A percentile compares a stretch with the other conserved stretches of the same genome.
These are phyloP conservation scores for Apiospora malaysiana DNA, from an alignment of 2,329 filamentous ascomycete genomes.

Conservation along the genomic window DNA sequence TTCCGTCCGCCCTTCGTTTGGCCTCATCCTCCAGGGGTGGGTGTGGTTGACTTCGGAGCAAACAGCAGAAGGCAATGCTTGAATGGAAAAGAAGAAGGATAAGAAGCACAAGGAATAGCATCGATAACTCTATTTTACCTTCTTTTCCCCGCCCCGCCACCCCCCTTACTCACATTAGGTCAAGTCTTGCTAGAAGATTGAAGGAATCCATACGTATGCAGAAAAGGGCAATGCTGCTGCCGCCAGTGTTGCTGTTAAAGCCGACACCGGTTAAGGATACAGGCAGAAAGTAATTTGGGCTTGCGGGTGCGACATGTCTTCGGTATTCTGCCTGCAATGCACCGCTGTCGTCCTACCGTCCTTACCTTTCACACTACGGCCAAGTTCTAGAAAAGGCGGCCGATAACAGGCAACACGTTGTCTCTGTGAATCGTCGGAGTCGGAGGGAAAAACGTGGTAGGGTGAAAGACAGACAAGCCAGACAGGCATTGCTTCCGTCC, in stretches of 20 bases:
- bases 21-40: neutral
- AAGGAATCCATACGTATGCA: constrained; percentile 3
- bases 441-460: constrained; percentile 16
- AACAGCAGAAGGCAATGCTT: constrained; percentile 1
- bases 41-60: neutral
- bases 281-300: neutral
- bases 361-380: neutral
- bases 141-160: neutral
- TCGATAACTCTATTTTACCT: constrained; percentile 6
- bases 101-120: neutral
- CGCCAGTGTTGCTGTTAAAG: neutral
- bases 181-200: neutral
- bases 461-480: constrained; percentile 3
- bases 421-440: constrained; percentile 18
- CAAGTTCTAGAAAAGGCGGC: constrained; percentile 20
- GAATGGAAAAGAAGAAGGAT: neutral
- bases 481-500: neutral
- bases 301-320: neutral
- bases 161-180: neutral
- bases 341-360: neutral
- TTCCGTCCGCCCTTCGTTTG: neutral
- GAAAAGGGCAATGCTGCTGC: constrained; percentile 3
- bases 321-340: neutral
- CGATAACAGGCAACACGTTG: constrained; percentile 21
- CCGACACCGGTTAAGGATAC: neutral